Conservation (phyloP, 345 rosid genomes). For the Rhodamnia argentea region DNA sequence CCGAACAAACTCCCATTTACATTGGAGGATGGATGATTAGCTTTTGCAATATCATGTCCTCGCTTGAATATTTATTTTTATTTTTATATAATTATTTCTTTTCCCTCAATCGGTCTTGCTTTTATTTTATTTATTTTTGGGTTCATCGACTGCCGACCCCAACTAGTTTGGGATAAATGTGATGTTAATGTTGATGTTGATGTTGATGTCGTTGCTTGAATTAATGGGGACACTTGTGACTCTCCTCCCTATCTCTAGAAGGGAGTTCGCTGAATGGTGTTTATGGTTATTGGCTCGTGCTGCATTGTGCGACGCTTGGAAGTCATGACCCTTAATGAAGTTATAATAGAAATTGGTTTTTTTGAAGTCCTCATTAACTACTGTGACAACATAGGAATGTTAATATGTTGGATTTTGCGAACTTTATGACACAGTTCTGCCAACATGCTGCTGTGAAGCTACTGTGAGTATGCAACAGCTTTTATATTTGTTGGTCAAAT, state of each 20-base stretch:
- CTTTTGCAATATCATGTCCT: neutral
- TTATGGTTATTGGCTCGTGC: neutral
- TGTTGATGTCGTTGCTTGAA: too few relatives aligned
- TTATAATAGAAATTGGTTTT: neutral
- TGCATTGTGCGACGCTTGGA: neutral
- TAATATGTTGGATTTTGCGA: neutral
- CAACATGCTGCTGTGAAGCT: slow-evolving; percentile 94
- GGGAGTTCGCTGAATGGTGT: neutral
- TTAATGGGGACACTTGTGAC: neutral
- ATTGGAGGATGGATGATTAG: neutral
- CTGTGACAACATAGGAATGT: neutral
- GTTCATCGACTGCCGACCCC: too few relatives aligned
- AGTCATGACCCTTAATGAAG: neutral
- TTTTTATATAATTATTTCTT: too few relatives aligned
- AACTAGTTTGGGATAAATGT: too few relatives aligned
- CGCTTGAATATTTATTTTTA: too few relatives aligned
- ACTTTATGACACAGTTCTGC: slow-evolving; percentile 36
- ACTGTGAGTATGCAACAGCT: slow-evolving; percentile 93
- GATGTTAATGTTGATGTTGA: too few relatives aligned
- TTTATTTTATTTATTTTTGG: too few relatives aligned
- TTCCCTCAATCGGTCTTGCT: too few relatives aligned
- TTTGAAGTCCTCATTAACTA: neutral
- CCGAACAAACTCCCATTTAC: neutral
- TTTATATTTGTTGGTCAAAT: slow-evolving; percentile 82
- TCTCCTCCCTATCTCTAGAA: neutral